phyloP scores from a whole-genome alignment of 176 grass and related monocot species.

The Triticum monococcum region DNA sequence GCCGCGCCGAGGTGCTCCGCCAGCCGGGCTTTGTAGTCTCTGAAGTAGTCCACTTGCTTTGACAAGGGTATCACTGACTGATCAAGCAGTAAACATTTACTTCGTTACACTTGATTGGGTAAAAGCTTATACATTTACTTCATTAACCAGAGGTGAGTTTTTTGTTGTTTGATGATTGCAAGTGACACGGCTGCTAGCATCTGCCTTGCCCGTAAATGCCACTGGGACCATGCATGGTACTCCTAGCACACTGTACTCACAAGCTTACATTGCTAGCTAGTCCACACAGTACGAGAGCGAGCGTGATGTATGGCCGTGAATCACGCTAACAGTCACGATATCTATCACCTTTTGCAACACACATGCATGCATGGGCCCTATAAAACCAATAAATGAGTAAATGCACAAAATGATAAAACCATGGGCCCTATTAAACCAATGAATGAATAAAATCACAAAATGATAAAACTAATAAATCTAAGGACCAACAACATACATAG shows the following conservation, averaged over 20 bases:
- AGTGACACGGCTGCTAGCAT: no score
- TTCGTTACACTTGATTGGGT: no score
- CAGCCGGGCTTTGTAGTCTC: constrained; percentile 57
- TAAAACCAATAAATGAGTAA: no score
- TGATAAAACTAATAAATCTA: no score
- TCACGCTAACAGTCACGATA: background rate
- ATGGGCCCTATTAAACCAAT: no score
- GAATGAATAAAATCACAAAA: no score
- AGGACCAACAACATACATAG: no score
- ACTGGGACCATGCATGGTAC: background rate
- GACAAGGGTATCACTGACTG: constrained; percentile 61
- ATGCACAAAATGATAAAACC: no score
- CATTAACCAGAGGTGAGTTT: no score
- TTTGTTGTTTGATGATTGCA: no score
- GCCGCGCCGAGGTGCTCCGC: constrained; percentile 35
- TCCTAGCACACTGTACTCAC: background rate
- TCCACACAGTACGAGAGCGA: background rate
- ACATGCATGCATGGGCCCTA: background rate
- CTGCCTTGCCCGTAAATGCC: background rate
- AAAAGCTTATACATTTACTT: no score
- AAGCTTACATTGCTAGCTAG: no score
- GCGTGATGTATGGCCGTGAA: background rate
- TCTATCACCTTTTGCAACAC: background rate
- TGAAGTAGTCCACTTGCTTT: constrained; percentile 63
- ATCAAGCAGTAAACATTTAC: background rate